Conservation (phyloP, 441 rosid genomes). For the Geranium incanum region DNA sequence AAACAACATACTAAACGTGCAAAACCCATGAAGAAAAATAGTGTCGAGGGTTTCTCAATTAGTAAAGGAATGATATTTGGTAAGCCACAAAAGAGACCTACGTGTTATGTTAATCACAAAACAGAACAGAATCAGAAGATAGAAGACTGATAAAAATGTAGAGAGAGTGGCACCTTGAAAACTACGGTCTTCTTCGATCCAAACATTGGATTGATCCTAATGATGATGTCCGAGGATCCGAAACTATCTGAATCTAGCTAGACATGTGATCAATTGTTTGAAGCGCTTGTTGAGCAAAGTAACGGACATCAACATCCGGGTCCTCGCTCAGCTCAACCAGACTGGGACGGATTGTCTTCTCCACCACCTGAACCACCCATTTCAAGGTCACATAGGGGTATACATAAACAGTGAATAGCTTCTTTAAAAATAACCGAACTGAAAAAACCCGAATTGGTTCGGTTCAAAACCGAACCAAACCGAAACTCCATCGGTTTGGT, state of each 20-base stretch:
- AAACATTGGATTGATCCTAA: background rate
- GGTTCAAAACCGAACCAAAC: too few species aligned
- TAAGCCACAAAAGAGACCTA: background rate
- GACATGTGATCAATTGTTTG: constrained; percentile 74
- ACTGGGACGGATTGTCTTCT: constrained; percentile 66
- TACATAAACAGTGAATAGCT: too few species aligned
- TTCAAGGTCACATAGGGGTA: background rate
- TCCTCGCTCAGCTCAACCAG: constrained; percentile 83
- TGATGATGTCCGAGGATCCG: too few species aligned
- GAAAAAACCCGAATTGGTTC: too few species aligned
- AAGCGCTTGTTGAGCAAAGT: constrained; percentile 69
- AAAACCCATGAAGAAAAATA: background rate
- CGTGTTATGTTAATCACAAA: background rate
- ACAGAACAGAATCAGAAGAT: background rate
- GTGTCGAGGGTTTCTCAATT: background rate
- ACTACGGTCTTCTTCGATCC: background rate
- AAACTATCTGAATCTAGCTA: constrained; percentile 24
- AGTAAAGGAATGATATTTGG: background rate
- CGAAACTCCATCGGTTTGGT: too few species aligned
- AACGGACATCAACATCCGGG: constrained; percentile 88
- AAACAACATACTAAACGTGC: background rate
- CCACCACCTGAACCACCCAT: constrained; percentile 48
- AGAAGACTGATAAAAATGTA: background rate
- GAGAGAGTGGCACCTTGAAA: background rate
- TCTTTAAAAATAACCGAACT: too few species aligned